A percentile compares a stretch with the other conserved stretches of the same genome.
These are phyloP conservation scores for Huntiella abstrusa DNA, from an alignment of 2,329 filamentous ascomycete genomes.

Conservation along the genomic window DNA sequence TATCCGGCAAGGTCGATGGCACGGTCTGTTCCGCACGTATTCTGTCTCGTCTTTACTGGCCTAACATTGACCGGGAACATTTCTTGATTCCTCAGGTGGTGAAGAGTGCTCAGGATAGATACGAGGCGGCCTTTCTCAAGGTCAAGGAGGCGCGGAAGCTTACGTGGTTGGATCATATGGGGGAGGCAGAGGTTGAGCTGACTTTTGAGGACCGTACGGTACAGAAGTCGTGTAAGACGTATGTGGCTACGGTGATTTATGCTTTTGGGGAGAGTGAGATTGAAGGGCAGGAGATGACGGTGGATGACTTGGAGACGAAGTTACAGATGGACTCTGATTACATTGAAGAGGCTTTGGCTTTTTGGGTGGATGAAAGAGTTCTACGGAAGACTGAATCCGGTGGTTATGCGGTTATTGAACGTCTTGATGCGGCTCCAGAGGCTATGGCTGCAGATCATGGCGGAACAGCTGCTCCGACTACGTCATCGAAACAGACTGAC, in stretches of 20 bases:
- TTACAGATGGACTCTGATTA: conserved; percentile 60
- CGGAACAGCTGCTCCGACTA: background rate
- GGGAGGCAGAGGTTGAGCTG: conserved; percentile 61
- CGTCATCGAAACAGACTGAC: conserved; percentile 13
- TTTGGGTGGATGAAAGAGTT: conserved; percentile 53
- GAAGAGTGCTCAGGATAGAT: conserved; percentile 43
- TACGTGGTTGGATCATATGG: conserved; percentile 70
- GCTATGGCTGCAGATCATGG: background rate
- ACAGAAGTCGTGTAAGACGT: conserved; percentile 54
- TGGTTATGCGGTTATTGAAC: conserved; percentile 51
- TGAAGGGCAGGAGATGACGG: conserved; percentile 22
- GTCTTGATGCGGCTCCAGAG: conserved; percentile 21
- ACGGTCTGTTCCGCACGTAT: conserved; percentile 56
- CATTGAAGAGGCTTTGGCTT: conserved; percentile 45
- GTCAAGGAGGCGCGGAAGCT: conserved; percentile 74
- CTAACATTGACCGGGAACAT: conserved; percentile 46
- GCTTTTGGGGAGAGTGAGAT: conserved; percentile 36
- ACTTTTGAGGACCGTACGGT: conserved; percentile 67
- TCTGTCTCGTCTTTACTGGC: conserved; percentile 87
- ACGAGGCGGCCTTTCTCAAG: conserved; percentile 56
- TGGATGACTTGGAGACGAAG: conserved; percentile 32
- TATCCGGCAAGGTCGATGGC: background rate
- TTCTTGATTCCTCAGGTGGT: conserved; percentile 46
- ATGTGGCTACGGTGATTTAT: conserved; percentile 75
- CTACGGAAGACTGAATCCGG: conserved; percentile 36